Percentiles rank a stretch among this genome's conserved stretches.
Evolutionary conservation across 768 basidiomycete species (phyloP).

Genomic region (Strobilomyces confusus): DNA sequence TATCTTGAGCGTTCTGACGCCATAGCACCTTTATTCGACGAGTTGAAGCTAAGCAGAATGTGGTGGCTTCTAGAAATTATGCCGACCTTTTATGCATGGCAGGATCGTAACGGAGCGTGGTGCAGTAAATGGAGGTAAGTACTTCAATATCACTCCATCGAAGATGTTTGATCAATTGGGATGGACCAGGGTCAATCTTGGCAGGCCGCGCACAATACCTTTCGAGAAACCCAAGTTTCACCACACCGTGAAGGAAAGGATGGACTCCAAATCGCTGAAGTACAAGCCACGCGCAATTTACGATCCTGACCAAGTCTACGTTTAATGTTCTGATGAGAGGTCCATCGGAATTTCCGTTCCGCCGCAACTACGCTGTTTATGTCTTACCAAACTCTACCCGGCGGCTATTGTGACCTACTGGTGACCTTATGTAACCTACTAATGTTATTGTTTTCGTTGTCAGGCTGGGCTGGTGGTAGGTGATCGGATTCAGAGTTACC

Average conservation of each 20-base stretch:
- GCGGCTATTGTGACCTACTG: not conserved
- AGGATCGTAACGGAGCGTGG: conserved; percentile 55
- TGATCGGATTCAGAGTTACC: no score
- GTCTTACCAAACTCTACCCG: no score
- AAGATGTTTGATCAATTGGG: not conserved
- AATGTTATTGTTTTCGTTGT: not conserved
- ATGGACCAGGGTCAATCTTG: conserved; percentile 40
- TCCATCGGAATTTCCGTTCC: not conserved
- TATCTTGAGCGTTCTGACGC: conserved; percentile 26
- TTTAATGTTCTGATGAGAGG: conserved; percentile 18
- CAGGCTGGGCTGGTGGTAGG: not conserved
- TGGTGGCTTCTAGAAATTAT: conserved; percentile 80
- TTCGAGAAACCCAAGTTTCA: conserved; percentile 55
- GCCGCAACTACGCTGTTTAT: not conserved
- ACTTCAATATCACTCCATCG: not conserved
- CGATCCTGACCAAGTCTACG: conserved; percentile 43
- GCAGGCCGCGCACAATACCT: conserved; percentile 51
- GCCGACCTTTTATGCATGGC: conserved; percentile 51
- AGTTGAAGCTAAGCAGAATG: conserved; percentile 36
- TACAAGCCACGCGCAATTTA: conserved; percentile 61
- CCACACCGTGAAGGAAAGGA: conserved; percentile 56
- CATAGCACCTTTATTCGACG: conserved; percentile 53
- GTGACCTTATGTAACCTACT: not conserved
- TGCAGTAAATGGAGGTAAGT: conserved; percentile 52
- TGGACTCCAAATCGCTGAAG: conserved; percentile 40